Evolutionary conservation across 2,329 filamentous ascomycete genomes (phyloP).

Genomic region (Gaeumannomyces sp.): DNA sequence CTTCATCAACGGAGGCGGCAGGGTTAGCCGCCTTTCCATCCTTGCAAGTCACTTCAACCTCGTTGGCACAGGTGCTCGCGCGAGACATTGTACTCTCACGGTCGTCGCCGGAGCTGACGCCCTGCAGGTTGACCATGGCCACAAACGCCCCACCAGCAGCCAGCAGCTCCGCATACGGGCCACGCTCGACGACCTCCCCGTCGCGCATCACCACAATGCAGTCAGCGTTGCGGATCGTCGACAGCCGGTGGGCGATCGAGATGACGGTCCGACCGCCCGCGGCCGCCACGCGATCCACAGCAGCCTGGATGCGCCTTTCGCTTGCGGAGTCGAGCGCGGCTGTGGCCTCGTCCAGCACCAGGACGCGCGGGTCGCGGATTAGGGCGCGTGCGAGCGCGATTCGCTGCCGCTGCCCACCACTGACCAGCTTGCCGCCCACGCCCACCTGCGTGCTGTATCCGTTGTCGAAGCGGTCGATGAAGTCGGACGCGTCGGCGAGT

Average conservation of each 20-base stretch:
- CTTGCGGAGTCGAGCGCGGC: slow-evolving; percentile 53
- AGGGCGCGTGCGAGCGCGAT: slow-evolving; percentile 31
- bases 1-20: neutral
- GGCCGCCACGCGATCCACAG: slow-evolving; percentile 35
- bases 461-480: slow-evolving; percentile 47
- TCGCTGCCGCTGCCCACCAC: slow-evolving; percentile 55
- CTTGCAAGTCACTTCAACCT: neutral
- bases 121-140: slow-evolving; percentile 34
- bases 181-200: slow-evolving; percentile 50
- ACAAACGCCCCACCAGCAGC: slow-evolving; percentile 37
- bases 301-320: slow-evolving; percentile 47
- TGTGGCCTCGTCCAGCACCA: slow-evolving; percentile 42
- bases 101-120: slow-evolving; percentile 11
- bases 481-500: slow-evolving; percentile 50
- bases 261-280: slow-evolving; percentile 49
- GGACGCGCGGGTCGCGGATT: slow-evolving; percentile 9
- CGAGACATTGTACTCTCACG: slow-evolving; percentile 8
- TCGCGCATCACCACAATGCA: slow-evolving; percentile 53
- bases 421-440: slow-evolving; percentile 46
- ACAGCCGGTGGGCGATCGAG: slow-evolving; percentile 51
- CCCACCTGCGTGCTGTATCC: slow-evolving; percentile 50
- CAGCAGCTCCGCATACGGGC: slow-evolving; percentile 49
- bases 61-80: slow-evolving; percentile 3
- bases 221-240: slow-evolving; percentile 50
- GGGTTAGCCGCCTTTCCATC: neutral